These are phyloP conservation scores for Oryza punctata DNA, from an alignment of 176 grass and related monocot species.

Conservation along the genomic window DNA sequence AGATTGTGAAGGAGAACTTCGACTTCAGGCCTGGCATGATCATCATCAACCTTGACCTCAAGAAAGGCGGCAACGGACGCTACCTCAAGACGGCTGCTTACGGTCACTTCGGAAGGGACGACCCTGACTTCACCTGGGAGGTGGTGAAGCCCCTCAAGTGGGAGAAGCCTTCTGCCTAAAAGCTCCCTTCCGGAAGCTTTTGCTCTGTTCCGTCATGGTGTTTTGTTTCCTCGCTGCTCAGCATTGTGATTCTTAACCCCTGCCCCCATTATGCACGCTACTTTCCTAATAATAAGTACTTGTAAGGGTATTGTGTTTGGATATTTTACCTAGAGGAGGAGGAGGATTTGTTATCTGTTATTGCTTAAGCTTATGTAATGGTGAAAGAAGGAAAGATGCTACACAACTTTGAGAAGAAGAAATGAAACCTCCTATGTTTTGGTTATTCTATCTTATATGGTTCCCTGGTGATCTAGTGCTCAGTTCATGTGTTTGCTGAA, in stretches of 20 bases:
- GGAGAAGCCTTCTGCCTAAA: slow-evolving; percentile 56
- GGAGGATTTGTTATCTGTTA: slow-evolving; percentile 31
- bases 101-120: slow-evolving; percentile 53
- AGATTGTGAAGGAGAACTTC: slow-evolving; percentile 55
- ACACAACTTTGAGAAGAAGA: slow-evolving; percentile 32
- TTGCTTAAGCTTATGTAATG: slow-evolving; percentile 39
- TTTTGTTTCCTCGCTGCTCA: slow-evolving; percentile 1
- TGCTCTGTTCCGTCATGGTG: slow-evolving; percentile 12
- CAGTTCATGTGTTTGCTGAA: not conserved
- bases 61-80: slow-evolving; percentile 50
- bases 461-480: not conserved
- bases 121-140: slow-evolving; percentile 56
- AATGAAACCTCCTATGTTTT: slow-evolving; percentile 30
- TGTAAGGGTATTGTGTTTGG: slow-evolving; percentile 35
- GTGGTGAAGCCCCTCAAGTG: slow-evolving; percentile 54
- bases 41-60: slow-evolving; percentile 58
- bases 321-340: slow-evolving; percentile 29
- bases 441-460: not conserved
- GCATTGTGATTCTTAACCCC: slow-evolving; percentile 34
- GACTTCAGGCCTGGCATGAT: slow-evolving; percentile 63
- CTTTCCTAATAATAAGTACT: slow-evolving; percentile 39
- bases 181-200: slow-evolving; percentile 32
- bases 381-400: slow-evolving; percentile 31
- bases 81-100: slow-evolving; percentile 57
- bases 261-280: slow-evolving; percentile 32